These are phyloP conservation scores for Pisolithus sp. DNA, from an alignment of 768 basidiomycete genomes.

Conservation along the genomic window DNA sequence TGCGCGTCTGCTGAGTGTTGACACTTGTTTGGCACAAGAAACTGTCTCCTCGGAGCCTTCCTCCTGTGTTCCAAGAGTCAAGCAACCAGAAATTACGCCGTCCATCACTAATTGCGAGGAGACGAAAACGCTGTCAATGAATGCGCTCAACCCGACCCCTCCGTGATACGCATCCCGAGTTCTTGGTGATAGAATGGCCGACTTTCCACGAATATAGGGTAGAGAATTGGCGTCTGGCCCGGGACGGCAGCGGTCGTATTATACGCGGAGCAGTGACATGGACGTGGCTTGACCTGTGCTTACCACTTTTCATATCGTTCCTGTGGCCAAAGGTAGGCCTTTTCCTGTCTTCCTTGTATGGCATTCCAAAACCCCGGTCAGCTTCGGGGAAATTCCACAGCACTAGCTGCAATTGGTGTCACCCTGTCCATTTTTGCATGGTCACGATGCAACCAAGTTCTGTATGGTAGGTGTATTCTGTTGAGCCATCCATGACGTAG, in stretches of 20 bases:
- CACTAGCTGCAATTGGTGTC: slow-evolving; percentile 9
- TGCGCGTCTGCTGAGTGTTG: no score
- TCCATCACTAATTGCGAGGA: no score
- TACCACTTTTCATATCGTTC: slow-evolving; percentile 26
- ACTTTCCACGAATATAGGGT: slow-evolving; percentile 57
- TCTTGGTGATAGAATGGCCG: slow-evolving; percentile 39
- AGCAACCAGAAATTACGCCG: no score
- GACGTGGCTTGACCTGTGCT: slow-evolving; percentile 33
- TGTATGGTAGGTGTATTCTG: slow-evolving; percentile 37
- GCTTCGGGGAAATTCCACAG: slow-evolving; percentile 11
- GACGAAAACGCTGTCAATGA: slow-evolving; percentile 13
- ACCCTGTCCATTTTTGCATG: slow-evolving; percentile 23
- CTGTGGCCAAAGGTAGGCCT: slow-evolving; percentile 28
- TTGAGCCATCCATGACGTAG: neutral
- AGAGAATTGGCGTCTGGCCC: slow-evolving; percentile 43
- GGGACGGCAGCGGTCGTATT: slow-evolving; percentile 33
- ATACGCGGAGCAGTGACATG: slow-evolving; percentile 25
- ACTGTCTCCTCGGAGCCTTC: no score
- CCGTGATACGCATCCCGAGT: slow-evolving; percentile 41
- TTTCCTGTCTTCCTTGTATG: slow-evolving; percentile 4
- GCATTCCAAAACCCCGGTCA: slow-evolving; percentile 2
- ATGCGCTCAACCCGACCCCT: slow-evolving; percentile 36
- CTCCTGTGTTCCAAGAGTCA: no score
- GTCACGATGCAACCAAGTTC: slow-evolving; percentile 36
- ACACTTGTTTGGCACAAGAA: no score